These are phyloP conservation scores for Zymoseptoria pseudotritici DNA, from an alignment of 2,329 filamentous ascomycete species.

Conservation along the genomic window DNA sequence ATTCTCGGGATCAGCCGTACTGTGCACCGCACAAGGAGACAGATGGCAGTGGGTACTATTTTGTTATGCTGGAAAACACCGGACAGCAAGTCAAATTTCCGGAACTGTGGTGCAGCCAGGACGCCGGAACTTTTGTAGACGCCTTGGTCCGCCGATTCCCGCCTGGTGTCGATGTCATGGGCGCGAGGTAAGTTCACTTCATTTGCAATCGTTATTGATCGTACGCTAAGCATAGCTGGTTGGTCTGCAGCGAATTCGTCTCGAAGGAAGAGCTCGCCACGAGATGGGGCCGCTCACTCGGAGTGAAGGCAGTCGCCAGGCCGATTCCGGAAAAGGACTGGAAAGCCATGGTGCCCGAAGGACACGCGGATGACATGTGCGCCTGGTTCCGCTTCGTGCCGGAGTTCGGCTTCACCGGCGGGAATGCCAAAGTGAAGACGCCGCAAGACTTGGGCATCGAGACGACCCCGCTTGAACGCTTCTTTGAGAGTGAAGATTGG, in stretches of 20 bases:
- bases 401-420: not conserved
- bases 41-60: not conserved
- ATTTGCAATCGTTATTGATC: not conserved
- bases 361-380: not conserved
- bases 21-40: not conserved
- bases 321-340: not conserved
- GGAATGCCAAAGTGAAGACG: not conserved
- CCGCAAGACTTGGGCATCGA: not conserved
- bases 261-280: not conserved
- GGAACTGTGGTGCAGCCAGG: not conserved
- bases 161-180: not conserved
- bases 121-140: not conserved
- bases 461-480: not conserved
- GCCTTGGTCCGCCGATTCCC: not conserved
- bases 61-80: not conserved
- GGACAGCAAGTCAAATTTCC: not conserved
- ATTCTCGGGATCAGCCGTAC: not conserved
- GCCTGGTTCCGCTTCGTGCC: not conserved
- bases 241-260: not conserved
- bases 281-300: not conserved
- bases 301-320: not conserved
- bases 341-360: not conserved
- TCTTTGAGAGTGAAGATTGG: not conserved
- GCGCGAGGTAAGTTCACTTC: not conserved
- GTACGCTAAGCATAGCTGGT: not conserved